Base-by-base conservation (phyloP, 179 eudicot species). In the Carnegiea gigantea region DNA sequence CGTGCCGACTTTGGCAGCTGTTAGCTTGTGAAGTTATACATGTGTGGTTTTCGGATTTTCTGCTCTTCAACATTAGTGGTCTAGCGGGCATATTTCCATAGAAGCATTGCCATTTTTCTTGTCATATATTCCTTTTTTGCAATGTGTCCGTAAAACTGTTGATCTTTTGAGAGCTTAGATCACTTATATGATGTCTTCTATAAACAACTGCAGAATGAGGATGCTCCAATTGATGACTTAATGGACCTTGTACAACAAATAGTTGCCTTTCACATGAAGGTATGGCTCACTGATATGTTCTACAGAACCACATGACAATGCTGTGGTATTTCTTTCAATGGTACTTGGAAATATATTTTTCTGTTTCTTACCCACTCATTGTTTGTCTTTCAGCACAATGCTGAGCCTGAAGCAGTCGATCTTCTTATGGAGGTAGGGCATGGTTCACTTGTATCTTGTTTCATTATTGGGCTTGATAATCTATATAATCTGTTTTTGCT, bases 381-480 rank as follows among this genome's bases (percentile, higher is more conserved):
- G 40, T 74, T 73, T 83, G 51, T 7, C 36, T 83, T 91, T 12
- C 92, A 97, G 99, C 99, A 97, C 86, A 97, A 97, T 89, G 99
- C 98, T n/a, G 99, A 97, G 85, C 97, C 94, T 75, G 99, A 97
- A 90, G 99, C 99, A 53, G 98, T 93, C 15, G 98, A 97, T 95
- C 93, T 97, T 86, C 86, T 97, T 20, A 97, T 93, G 95, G 98
- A 95, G 98, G 99, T 96, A 92, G 36, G 80, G 23, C 21, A 65
- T 76, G 13, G 59, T 76, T 57, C 74, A 53, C 59, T 78, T 73
- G 49, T 48, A 28, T 78, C 38, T 72, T 59, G 70, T 33, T 77
- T 68, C 64, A 49, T 48, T 49, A 40, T 53, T 73, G 82, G 44
- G 72, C 79, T 71, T 83, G 71, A 18, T 76, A 53, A 43, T n/a